Evolutionary conservation across 139 green algal genomes (phyloP).

Genomic region (Microglena sp.): DNA sequence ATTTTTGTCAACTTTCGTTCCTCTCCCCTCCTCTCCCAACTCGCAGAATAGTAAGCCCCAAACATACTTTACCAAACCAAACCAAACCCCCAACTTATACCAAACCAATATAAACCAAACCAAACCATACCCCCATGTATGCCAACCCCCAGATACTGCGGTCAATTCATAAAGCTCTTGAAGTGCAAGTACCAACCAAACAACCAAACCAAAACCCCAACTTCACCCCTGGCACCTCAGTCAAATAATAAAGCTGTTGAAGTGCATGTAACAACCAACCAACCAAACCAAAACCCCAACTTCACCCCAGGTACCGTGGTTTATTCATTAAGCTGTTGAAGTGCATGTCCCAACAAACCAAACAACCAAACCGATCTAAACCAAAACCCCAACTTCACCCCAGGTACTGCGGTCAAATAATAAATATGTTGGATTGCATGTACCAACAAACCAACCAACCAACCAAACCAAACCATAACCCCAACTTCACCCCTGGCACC

Average conservation of each 20-base stretch:
- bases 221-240: no score
- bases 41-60: neutral
- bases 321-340: no score
- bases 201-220: no score
- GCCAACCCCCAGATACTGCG: conserved; percentile 18
- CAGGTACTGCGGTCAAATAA: conserved; percentile 5
- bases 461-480: neutral
- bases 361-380: no score
- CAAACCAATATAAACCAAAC: neutral
- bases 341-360: no score
- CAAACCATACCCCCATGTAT: neutral
- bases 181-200: conserved; percentile 23
- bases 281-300: no score
- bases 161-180: conserved; percentile 57
- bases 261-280: conserved; percentile 25
- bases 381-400: no score
- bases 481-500: conserved; percentile 17
- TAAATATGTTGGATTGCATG: no score
- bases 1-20: neutral
- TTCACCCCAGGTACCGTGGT: no score
- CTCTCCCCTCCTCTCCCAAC: neutral
- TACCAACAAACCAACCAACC: neutral
- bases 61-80: neutral
- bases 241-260: conserved; percentile 57
- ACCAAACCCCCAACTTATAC: neutral